Evolutionary conservation across 139 green algal species (phyloP).

Genomic region (Haematococcus lacustris): DNA sequence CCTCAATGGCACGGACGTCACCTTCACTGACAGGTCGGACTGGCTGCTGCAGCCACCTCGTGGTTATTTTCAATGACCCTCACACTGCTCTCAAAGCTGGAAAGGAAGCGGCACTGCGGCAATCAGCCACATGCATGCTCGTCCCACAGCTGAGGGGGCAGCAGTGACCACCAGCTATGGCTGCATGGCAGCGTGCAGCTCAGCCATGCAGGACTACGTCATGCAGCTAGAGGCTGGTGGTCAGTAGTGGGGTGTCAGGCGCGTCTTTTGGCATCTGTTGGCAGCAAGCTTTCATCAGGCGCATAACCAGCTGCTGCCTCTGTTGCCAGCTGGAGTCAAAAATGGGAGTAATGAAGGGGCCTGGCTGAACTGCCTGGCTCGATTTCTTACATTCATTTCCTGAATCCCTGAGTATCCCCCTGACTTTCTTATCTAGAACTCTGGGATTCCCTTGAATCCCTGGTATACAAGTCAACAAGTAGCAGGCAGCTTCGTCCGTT

Average conservation of each 20-base stretch:
- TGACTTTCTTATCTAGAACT: no score
- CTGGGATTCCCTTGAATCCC: background rate
- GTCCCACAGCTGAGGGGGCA: background rate
- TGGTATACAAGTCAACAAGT: background rate
- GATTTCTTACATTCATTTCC: no score
- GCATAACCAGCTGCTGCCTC: background rate
- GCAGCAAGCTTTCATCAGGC: background rate
- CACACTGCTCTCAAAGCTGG: background rate
- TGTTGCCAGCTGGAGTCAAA: no score
- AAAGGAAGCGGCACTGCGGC: background rate
- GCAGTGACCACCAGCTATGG: background rate
- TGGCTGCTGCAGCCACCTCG: background rate
- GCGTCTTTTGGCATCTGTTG: background rate
- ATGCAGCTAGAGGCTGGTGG: no score
- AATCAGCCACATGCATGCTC: background rate
- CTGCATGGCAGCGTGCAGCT: background rate
- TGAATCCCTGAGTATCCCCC: no score
- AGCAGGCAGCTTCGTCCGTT: background rate
- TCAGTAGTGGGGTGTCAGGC: no score
- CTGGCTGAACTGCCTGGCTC: no score
- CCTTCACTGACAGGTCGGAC: conserved; percentile 42
- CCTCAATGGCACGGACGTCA: conserved; percentile 27
- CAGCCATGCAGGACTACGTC: no score
- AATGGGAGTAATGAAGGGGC: no score
- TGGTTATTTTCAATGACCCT: background rate